Evolutionary conservation across 331 rosid species (phyloP).

Genomic region (Pyracantha coccinea): DNA sequence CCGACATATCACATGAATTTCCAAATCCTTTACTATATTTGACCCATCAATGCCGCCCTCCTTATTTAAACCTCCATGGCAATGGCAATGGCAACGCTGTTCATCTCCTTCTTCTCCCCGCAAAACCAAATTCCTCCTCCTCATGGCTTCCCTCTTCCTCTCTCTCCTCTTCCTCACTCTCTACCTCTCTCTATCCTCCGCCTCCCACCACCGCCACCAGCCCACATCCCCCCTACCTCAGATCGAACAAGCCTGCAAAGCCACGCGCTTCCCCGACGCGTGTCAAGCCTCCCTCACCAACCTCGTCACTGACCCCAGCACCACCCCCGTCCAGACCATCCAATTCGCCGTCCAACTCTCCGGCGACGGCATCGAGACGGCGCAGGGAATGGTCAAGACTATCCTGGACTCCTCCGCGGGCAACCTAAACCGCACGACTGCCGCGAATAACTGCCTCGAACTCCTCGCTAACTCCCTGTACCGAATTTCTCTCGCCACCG

Average conservation of each 20-base stretch:
- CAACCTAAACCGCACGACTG: constrained; percentile 51
- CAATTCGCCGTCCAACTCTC: constrained; percentile 38
- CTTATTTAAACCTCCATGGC: background rate
- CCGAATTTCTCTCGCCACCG: constrained; percentile 40
- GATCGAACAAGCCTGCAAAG: constrained; percentile 58
- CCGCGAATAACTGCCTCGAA: constrained; percentile 56
- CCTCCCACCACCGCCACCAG: constrained; percentile 16
- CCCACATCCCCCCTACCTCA: background rate
- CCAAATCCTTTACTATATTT: background rate
- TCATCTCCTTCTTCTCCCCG: background rate
- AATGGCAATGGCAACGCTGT: background rate
- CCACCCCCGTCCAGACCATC: constrained; percentile 36
- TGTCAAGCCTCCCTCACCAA: constrained; percentile 45
- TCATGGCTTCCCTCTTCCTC: constrained; percentile 46
- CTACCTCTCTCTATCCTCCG: constrained; percentile 39
- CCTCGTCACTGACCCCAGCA: constrained; percentile 7
- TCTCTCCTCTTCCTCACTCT: constrained; percentile 22
- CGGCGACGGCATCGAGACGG: constrained; percentile 36
- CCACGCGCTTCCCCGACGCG: constrained; percentile 64
- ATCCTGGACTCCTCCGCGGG: constrained; percentile 33
- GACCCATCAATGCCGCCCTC: background rate
- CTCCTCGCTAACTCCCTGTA: constrained; percentile 27
- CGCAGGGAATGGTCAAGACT: constrained; percentile 43
- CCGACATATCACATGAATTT: background rate
- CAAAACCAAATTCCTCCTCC: constrained; percentile 7